Evolutionary conservation across 345 rosid species (phyloP).

Genomic region (Stellera chamaejasme): DNA sequence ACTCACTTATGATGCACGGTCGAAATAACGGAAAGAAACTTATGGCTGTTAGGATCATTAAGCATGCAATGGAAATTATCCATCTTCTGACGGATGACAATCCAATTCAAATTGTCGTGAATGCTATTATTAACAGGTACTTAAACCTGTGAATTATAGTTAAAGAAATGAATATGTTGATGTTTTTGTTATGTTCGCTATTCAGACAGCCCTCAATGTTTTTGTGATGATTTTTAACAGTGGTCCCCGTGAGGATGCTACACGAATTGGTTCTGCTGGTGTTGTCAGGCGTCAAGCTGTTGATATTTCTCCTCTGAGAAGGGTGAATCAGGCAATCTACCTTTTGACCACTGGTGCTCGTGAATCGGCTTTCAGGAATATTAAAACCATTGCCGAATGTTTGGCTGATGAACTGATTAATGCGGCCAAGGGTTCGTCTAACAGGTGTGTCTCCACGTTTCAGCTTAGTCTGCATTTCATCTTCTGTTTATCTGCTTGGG

Average conservation of each 20-base stretch:
- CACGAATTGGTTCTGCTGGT: conserved; percentile 97
- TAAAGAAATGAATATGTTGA: neutral
- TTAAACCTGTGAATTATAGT: neutral
- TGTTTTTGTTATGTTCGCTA: neutral
- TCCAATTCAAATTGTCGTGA: conserved; percentile 89
- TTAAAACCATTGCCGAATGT: conserved; percentile 91
- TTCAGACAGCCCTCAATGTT: neutral
- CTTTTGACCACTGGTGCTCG: conserved; percentile 92
- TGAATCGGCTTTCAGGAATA: conserved; percentile 86
- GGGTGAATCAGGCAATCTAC: conserved; percentile 86
- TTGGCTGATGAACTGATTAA: conserved; percentile 97
- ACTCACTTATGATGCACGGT: conserved; percentile 96
- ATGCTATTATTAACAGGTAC: conserved; percentile 88
- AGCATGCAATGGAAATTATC: conserved; percentile 93
- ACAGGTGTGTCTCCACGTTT: conserved; percentile 40
- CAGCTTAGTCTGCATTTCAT: neutral
- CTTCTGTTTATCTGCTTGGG: neutral
- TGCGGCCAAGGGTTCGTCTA: conserved; percentile 97
- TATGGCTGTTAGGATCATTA: conserved; percentile 80
- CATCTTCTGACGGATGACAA: conserved; percentile 70
- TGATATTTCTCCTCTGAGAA: conserved; percentile 89
- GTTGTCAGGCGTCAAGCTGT: conserved; percentile 98
- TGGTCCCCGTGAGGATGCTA: conserved; percentile 97
- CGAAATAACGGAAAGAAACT: conserved; percentile 88
- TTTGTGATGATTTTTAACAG: conserved; percentile 18